phyloP scores from a whole-genome alignment of 352 stramenopile genomes.

The Phytopythium delawarense region DNA sequence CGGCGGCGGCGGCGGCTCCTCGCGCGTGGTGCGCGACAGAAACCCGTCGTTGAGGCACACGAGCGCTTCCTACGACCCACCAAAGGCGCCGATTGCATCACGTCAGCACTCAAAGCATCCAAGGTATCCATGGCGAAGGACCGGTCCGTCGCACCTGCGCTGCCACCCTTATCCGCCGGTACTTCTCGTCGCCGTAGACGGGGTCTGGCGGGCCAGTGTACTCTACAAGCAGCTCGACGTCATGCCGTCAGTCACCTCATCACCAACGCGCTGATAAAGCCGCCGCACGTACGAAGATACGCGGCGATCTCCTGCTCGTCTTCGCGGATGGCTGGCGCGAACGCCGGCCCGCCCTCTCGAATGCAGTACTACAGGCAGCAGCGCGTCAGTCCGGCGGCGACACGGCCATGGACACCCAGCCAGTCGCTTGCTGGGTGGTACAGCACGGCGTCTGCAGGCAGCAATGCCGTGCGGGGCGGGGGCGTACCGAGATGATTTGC shows the following conservation, averaged over 20 bases:
- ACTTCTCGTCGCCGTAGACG: conserved; percentile 79
- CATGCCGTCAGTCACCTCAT: conserved; percentile 5
- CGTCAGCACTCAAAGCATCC: not conserved
- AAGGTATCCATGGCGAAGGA: not conserved
- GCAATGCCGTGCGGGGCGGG: no score
- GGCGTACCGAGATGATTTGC: conserved; percentile 77
- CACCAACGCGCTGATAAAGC: not conserved
- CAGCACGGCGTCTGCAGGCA: no score
- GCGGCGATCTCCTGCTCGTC: conserved; percentile 64
- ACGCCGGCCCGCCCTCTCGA: conserved; percentile 57
- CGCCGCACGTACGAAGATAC: conserved; percentile 58
- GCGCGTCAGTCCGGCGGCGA: conserved; percentile 1
- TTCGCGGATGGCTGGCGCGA: conserved; percentile 55
- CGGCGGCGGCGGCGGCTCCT: conserved; percentile 7
- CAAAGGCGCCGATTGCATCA: not conserved
- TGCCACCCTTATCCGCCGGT: conserved; percentile 77
- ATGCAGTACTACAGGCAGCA: conserved; percentile 58
- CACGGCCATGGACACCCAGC: not conserved
- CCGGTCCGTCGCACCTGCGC: conserved; percentile 34
- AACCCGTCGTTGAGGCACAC: conserved; percentile 75
- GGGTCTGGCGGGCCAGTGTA: conserved; percentile 71
- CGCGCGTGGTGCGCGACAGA: conserved; percentile 45
- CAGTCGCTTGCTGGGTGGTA: no score
- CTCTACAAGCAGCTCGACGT: conserved; percentile 33
- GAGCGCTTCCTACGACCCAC: conserved; percentile 45